Conservation (phyloP, 78 protist genomes). For the Mantamonas sphyraenae region DNA sequence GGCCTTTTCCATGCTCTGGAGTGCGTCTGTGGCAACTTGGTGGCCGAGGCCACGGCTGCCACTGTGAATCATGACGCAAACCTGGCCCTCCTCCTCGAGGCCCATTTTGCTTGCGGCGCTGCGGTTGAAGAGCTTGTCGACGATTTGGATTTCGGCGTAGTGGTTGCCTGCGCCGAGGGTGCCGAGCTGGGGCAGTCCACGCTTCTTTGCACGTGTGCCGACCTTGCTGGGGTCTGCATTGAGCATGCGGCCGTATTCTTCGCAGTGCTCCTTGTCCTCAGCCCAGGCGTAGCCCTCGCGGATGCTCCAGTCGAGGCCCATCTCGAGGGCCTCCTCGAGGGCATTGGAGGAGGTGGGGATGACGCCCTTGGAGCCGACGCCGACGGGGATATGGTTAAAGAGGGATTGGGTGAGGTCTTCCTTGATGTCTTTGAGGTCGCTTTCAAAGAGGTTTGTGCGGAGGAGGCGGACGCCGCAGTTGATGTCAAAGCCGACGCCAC, state of each 20-base stretch:
- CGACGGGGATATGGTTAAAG: constrained; percentile 88
- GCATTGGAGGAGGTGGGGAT: constrained; percentile 56
- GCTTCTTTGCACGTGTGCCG: constrained; percentile 75
- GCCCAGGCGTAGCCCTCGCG: constrained; percentile 92
- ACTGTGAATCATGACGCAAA: constrained; percentile 77
- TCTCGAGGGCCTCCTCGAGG: constrained; percentile 57
- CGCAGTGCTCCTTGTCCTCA: constrained; percentile 93
- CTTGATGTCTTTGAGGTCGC: constrained; percentile 58
- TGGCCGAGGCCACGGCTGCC: constrained; percentile 95
- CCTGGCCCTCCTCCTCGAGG: constrained; percentile 45
- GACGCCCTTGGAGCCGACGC: constrained; percentile 87
- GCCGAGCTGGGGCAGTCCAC: constrained; percentile 86
- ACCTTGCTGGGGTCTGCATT: constrained; percentile 69
- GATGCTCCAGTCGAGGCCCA: constrained; percentile 87
- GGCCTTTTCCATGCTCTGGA: constrained; percentile 77
- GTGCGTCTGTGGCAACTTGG: constrained; percentile 91
- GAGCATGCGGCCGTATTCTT: constrained; percentile 86
- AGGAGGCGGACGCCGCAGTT: constrained; percentile 95
- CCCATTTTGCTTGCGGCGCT: constrained; percentile 84
- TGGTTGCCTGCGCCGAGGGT: constrained; percentile 95
- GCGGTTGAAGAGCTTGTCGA: constrained; percentile 83
- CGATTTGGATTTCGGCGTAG: constrained; percentile 83
- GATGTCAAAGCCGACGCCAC: constrained; percentile 88
- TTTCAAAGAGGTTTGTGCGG: constrained; percentile 73
- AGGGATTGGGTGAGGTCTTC: constrained; percentile 70